phyloP scores from a whole-genome alignment of 2,329 filamentous ascomycete genomes.

The Fusarium mundagurra region DNA sequence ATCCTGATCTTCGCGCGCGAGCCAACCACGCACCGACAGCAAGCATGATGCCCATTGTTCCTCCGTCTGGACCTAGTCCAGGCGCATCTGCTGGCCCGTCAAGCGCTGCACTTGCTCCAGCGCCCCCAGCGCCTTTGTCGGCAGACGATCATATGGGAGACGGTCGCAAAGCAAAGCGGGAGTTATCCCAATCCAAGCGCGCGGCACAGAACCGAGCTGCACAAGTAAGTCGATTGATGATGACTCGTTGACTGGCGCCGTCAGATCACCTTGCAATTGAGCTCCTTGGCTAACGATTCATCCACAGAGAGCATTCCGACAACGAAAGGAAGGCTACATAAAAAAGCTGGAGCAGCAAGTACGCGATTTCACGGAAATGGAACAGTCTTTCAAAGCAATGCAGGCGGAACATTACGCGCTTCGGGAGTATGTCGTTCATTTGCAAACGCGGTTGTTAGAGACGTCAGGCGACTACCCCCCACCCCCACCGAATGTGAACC shows the following conservation, averaged over 20 bases:
- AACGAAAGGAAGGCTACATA: conserved; percentile 98
- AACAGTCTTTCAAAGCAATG: conserved; percentile 80
- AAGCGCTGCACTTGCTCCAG: conserved; percentile 45
- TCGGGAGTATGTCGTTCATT: conserved; percentile 89
- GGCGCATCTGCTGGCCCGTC: conserved; percentile 43
- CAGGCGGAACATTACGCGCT: conserved; percentile 91
- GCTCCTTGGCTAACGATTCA: conserved; percentile 36
- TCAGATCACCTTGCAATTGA: background rate
- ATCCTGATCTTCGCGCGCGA: conserved; percentile 58
- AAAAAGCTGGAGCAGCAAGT: conserved; percentile 97
- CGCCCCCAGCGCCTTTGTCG: conserved; percentile 42
- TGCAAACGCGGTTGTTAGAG: conserved; percentile 88
- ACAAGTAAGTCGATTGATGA: conserved; percentile 73
- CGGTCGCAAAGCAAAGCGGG: conserved; percentile 83
- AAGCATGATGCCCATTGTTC: conserved; percentile 53
- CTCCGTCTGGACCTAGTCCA: conserved; percentile 47
- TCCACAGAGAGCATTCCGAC: conserved; percentile 87
- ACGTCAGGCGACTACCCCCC: conserved; percentile 85
- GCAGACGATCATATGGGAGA: conserved; percentile 52
- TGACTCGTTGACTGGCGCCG: background rate
- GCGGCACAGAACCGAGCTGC: conserved; percentile 96
- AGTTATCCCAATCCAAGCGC: conserved; percentile 93
- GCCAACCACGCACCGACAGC: conserved; percentile 43
- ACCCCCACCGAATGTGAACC: conserved; percentile 81
- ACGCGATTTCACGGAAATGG: conserved; percentile 79